Evolutionary conservation across 306 rosid genomes (phyloP).

Genomic region (Notholithocarpus densiflorus): DNA sequence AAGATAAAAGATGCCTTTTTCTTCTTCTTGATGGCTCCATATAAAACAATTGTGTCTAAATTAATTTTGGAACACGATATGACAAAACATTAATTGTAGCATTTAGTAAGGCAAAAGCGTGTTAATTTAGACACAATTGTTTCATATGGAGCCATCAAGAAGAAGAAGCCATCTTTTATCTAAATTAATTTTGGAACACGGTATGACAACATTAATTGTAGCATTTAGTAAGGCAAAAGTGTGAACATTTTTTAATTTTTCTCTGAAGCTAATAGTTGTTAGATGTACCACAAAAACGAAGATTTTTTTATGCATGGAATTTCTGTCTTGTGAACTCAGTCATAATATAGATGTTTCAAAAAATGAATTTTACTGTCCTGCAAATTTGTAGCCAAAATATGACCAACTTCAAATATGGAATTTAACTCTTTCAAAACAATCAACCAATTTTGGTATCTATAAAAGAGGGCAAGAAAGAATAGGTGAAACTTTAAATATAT

Average conservation of each 20-base stretch:
- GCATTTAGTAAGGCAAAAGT: background rate
- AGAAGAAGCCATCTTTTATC: too few relatives aligned
- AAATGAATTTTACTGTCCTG: background rate
- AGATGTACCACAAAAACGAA: background rate
- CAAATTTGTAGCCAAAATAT: background rate
- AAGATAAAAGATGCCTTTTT: too few relatives aligned
- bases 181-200: background rate
- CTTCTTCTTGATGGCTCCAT: too few relatives aligned
- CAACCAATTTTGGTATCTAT: background rate
- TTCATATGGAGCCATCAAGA: too few relatives aligned
- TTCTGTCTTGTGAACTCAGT: background rate
- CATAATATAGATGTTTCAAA: too few relatives aligned
- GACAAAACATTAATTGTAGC: background rate
- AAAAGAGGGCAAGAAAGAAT: constrained; percentile 8
- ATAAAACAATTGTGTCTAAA: too few relatives aligned
- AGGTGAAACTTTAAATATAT: background rate
- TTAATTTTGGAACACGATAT: background rate
- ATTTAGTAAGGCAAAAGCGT: background rate
- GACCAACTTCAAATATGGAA: background rate
- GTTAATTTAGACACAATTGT: too few relatives aligned
- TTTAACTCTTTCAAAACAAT: background rate
- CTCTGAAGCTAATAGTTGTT: background rate
- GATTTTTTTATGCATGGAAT: background rate
- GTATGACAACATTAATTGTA: background rate
- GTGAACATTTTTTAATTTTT: background rate